Evolutionary conservation across 192 early-diverging fungal genomes (phyloP).

Genomic region (Backusella psychrophila): DNA sequence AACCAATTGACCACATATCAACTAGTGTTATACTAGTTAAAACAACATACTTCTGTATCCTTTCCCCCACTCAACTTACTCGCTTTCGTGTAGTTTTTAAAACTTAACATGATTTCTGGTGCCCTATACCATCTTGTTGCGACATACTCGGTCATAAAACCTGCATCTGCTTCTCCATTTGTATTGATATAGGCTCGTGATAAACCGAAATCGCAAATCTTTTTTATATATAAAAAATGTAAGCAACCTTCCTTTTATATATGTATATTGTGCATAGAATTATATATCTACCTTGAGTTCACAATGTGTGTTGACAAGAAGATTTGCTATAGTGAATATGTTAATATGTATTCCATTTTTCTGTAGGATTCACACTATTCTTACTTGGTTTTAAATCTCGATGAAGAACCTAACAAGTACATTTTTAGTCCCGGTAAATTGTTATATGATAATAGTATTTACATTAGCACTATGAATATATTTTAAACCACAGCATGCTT

Average conservation of each 20-base stretch:
- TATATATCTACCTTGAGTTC: slow-evolving; percentile 64
- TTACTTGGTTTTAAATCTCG: slow-evolving; percentile 93
- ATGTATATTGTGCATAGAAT: background rate
- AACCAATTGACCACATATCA: slow-evolving; percentile 90
- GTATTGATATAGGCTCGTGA: slow-evolving; percentile 86
- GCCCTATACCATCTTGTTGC: slow-evolving; percentile 94
- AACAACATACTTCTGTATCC: background rate
- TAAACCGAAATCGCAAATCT: slow-evolving; percentile 98
- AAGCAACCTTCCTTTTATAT: background rate
- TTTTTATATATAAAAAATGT: background rate
- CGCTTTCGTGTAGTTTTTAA: slow-evolving; percentile 98
- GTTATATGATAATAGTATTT: too few species aligned
- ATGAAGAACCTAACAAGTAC: slow-evolving; percentile 65
- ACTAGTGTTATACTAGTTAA: slow-evolving; percentile 29
- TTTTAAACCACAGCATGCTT: slow-evolving; percentile 94
- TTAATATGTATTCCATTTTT: background rate
- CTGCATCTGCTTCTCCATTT: slow-evolving; percentile 69
- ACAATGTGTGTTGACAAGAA: slow-evolving; percentile 89
- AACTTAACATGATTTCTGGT: slow-evolving; percentile 95
- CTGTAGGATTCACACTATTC: background rate
- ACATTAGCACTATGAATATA: slow-evolving; percentile 98
- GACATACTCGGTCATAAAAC: slow-evolving; percentile 96
- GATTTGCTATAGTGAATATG: slow-evolving; percentile 47
- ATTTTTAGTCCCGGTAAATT: background rate
- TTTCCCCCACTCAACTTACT: slow-evolving; percentile 35